Conservation (phyloP, 1,139 yeast genomes). For the Saccharomyces hybrid region DNA sequence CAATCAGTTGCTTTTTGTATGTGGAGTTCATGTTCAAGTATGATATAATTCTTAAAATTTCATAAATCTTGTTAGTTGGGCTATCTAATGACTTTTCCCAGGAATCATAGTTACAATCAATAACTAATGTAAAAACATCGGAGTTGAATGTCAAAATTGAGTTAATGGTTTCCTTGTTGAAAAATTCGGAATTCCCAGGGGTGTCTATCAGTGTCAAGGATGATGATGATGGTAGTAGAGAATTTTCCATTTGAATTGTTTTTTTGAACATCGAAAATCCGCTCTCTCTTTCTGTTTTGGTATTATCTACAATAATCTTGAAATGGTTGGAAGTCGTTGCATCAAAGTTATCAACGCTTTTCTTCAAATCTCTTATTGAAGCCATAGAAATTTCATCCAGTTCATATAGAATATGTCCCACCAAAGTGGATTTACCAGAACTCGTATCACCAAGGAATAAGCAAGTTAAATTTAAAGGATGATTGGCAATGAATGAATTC, state of each 20-base stretch:
- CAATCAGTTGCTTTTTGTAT: conserved; percentile 54
- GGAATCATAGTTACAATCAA: conserved; percentile 58
- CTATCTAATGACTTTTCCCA: conserved; percentile 52
- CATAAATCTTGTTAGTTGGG: not conserved
- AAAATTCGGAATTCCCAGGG: conserved; percentile 71
- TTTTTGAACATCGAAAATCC: conserved; percentile 68
- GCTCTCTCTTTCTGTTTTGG: conserved; percentile 59
- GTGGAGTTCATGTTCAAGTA: conserved; percentile 34
- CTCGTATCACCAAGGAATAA: conserved; percentile 83
- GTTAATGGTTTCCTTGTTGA: conserved; percentile 54
- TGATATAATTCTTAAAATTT: not conserved
- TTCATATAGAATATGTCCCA: conserved; percentile 75
- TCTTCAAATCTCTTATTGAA: conserved; percentile 58
- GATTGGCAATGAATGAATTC: conserved; percentile 34
- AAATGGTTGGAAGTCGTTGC: conserved; percentile 84
- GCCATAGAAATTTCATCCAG: conserved; percentile 62
- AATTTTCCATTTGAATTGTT: conserved; percentile 42
- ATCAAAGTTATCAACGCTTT: conserved; percentile 66
- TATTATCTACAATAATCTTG: conserved; percentile 81
- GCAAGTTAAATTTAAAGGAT: conserved; percentile 48
- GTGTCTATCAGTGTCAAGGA: conserved; percentile 74
- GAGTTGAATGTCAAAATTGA: conserved; percentile 30
- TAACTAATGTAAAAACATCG: conserved; percentile 28
- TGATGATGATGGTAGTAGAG: conserved; percentile 21
- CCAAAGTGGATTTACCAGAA: conserved; percentile 84